phyloP scores from a whole-genome alignment of 1,284 basidiomycete species.

The Pholiota adiposa region DNA sequence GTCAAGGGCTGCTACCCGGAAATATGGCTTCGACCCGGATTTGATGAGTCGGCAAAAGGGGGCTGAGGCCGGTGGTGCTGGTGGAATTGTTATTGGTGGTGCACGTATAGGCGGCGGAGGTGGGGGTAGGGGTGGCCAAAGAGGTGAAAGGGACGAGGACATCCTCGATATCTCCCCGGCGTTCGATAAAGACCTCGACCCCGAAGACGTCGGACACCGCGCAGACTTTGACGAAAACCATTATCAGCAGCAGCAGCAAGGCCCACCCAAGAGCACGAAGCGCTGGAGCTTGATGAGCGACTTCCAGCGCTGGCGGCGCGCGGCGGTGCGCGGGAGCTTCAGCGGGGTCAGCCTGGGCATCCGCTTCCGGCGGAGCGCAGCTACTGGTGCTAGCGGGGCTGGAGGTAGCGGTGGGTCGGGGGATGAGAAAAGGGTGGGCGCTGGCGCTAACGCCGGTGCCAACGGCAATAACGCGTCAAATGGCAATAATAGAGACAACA shows the following conservation, averaged over 20 bases:
- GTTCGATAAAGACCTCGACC: not conserved
- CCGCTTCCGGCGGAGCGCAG: constrained; percentile 45
- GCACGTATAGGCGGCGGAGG: too few species aligned
- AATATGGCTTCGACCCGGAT: not conserved
- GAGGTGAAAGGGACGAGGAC: too few species aligned
- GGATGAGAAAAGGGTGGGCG: not conserved
- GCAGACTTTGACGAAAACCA: constrained; percentile 4
- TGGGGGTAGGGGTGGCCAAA: too few species aligned
- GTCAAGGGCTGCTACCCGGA: not conserved
- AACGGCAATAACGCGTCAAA: not conserved
- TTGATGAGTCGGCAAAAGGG: not conserved
- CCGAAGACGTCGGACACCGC: not conserved
- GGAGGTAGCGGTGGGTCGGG: not conserved
- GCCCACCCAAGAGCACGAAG: not conserved
- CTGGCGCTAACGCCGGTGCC: not conserved
- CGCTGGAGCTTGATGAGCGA: constrained; percentile 36
- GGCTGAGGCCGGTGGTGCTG: too few species aligned
- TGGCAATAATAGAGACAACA: not conserved
- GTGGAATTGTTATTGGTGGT: too few species aligned
- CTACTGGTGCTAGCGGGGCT: constrained; percentile 7
- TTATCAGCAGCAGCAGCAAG: not conserved
- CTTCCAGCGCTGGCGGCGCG: constrained; percentile 46
- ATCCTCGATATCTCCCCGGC: too few species aligned
- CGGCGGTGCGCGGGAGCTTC: constrained; percentile 38
- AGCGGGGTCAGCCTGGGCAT: constrained; percentile 38